Conservation (phyloP, 208 protist genomes). For the Balamuthia mandrillaris region DNA sequence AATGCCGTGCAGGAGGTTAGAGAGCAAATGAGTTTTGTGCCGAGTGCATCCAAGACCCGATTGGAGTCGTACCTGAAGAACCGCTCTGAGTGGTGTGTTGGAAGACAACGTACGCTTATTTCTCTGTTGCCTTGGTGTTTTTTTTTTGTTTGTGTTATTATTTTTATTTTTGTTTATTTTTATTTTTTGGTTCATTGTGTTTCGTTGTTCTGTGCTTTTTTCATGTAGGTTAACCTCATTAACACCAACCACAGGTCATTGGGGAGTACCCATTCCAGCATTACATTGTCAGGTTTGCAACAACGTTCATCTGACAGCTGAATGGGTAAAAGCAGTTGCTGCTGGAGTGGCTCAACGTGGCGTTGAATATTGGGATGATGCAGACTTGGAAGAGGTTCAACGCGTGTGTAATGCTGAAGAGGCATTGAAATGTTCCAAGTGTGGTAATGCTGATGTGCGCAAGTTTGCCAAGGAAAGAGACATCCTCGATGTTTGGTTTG, state of each 20-base stretch:
- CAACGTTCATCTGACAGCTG: not conserved
- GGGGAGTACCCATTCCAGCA: not conserved
- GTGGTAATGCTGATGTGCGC: not conserved
- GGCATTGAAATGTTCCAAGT: too few relatives aligned
- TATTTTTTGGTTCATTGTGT: too few relatives aligned
- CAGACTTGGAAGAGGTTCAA: too few relatives aligned
- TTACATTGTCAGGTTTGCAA: not conserved
- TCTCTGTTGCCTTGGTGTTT: too few relatives aligned
- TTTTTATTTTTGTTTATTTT: too few relatives aligned
- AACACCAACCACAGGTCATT: not conserved
- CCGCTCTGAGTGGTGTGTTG: not conserved
- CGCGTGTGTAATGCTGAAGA: too few relatives aligned
- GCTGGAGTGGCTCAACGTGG: not conserved
- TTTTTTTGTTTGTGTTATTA: too few relatives aligned
- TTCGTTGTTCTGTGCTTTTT: too few relatives aligned
- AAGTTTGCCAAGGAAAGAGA: not conserved
- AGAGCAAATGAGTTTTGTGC: not conserved
- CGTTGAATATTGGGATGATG: not conserved
- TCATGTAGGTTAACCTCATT: not conserved
- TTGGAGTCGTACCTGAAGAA: not conserved
- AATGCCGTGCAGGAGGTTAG: not conserved
- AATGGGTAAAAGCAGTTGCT: not conserved
- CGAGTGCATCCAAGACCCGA: not conserved
- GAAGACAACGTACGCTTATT: not conserved
- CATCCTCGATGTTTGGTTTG: slow-evolving; percentile 9